Conservation (phyloP, 2,329 filamentous ascomycete species). For the Penicillium sp. region DNA sequence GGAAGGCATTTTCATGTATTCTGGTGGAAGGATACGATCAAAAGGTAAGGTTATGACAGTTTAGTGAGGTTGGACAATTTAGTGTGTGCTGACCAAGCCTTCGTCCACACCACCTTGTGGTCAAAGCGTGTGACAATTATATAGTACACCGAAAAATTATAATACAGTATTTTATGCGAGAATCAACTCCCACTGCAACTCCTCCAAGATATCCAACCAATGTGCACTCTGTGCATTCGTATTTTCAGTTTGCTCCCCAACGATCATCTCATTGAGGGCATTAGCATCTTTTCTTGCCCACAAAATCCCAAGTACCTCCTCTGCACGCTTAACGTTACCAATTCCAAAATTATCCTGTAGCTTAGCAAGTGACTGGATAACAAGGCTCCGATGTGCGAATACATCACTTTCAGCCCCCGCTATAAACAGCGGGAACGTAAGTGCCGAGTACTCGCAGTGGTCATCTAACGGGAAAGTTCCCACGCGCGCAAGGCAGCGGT, state of each 20-base stretch:
- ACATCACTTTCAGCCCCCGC: slow-evolving; percentile 33
- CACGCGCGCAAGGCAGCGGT: slow-evolving; percentile 28
- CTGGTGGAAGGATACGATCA: no score
- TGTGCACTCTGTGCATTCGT: slow-evolving; percentile 14
- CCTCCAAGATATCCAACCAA: slow-evolving; percentile 35
- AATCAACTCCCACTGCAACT: slow-evolving; percentile 34
- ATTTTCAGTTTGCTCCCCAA: not conserved
- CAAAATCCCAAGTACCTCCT: slow-evolving; percentile 30
- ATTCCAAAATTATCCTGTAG: slow-evolving; percentile 38
- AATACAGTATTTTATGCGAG: slow-evolving; percentile 22
- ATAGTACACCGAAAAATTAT: not conserved
- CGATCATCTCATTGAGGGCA: not conserved
- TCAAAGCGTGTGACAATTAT: no score
- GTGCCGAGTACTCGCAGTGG: slow-evolving; percentile 38
- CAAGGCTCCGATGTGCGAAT: slow-evolving; percentile 22
- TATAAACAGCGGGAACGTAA: slow-evolving; percentile 41
- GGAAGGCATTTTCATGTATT: no score
- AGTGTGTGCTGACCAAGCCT: no score
- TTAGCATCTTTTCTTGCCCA: slow-evolving; percentile 26
- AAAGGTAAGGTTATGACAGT: no score
- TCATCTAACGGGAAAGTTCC: slow-evolving; percentile 29
- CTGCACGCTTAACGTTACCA: slow-evolving; percentile 35
- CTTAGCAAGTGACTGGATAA: slow-evolving; percentile 27
- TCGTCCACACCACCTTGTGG: no score
- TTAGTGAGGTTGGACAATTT: no score